A percentile compares a stretch with the other conserved stretches of the same genome.
phyloP scores from a whole-genome alignment of 2,329 filamentous ascomycete species.

The Cercospora zeina region DNA sequence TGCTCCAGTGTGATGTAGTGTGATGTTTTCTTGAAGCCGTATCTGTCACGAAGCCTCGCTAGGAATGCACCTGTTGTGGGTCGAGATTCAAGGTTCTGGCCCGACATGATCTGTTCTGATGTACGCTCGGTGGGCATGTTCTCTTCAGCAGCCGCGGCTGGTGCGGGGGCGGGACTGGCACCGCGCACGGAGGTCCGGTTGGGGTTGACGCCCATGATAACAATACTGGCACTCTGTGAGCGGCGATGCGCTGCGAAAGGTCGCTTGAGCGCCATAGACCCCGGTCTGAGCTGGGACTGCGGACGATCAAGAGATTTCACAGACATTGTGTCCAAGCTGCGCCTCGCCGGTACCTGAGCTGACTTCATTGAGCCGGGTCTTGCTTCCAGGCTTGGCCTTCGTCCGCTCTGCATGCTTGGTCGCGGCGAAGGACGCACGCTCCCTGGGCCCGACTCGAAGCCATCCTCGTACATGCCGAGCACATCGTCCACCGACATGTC shows the following conservation, averaged over 20 bases:
- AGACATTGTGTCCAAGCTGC: slow-evolving; percentile 27
- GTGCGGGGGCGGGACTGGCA: slow-evolving; percentile 15
- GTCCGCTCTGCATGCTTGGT: slow-evolving; percentile 25
- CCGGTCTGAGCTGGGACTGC: slow-evolving; percentile 26
- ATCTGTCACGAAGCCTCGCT: slow-evolving; percentile 66
- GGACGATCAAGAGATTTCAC: slow-evolving; percentile 29
- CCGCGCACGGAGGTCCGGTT: slow-evolving; percentile 17
- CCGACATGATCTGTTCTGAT: slow-evolving; percentile 27
- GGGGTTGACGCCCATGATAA: slow-evolving; percentile 26
- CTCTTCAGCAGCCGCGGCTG: slow-evolving; percentile 8
- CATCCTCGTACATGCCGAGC: slow-evolving; percentile 61
- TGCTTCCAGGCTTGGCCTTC: slow-evolving; percentile 21
- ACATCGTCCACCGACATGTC: slow-evolving; percentile 62
- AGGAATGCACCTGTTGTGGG: slow-evolving; percentile 4
- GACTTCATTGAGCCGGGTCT: slow-evolving; percentile 27
- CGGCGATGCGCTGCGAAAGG: slow-evolving; percentile 33
- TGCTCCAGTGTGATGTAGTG: slow-evolving; percentile 73
- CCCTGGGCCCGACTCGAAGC: slow-evolving; percentile 47
- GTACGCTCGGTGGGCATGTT: slow-evolving; percentile 18
- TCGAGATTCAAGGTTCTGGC: slow-evolving; percentile 14
- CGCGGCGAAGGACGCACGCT: slow-evolving; percentile 28
- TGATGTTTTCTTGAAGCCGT: slow-evolving; percentile 87
- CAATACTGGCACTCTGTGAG: slow-evolving; percentile 39
- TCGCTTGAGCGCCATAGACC: slow-evolving; percentile 21
- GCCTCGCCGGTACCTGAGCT: slow-evolving; percentile 21